Evolutionary conservation across 1,139 yeast species (phyloP).

Genomic region (Candida tropicalis): DNA sequence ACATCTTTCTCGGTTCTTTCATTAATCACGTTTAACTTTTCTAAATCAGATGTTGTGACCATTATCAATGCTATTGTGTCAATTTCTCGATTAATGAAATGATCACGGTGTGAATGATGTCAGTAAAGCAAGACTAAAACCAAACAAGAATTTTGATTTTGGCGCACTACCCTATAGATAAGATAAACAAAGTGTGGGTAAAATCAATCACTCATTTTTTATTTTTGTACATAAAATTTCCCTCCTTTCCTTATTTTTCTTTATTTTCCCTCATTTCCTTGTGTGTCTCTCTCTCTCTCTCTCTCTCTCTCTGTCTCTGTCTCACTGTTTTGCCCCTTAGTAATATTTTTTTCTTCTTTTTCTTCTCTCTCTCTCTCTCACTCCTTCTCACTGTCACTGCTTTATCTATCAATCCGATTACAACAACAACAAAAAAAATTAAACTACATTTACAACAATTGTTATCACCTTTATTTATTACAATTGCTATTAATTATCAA

Average conservation of each 20-base stretch:
- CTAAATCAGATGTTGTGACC: conserved; percentile 16
- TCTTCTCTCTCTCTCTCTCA: conserved; percentile 2
- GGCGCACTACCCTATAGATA: conserved; percentile 6
- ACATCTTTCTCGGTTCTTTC: conserved; percentile 8
- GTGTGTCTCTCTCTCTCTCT: conserved; percentile 1
- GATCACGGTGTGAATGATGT: background rate
- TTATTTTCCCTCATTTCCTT: background rate
- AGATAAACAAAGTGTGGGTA: background rate
- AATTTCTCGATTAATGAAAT: too few species aligned
- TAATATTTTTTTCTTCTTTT: conserved; percentile 5
- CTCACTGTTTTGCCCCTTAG: background rate
- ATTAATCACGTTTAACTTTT: conserved; percentile 10
- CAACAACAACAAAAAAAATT: conserved; percentile 1
- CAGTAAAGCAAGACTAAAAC: background rate
- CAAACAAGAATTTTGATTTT: background rate
- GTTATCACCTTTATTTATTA: background rate
- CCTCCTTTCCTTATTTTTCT: too few species aligned
- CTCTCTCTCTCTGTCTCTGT: background rate
- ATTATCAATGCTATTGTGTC: too few species aligned
- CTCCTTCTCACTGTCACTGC: too few species aligned
- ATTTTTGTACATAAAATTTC: too few species aligned
- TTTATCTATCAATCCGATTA: conserved; percentile 7
- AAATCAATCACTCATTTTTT: conserved; percentile 5
- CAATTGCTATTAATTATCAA: background rate
- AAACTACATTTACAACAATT: background rate